These are phyloP conservation scores for Primulina tabacum DNA, from an alignment of 257 asterid species.

Conservation along the genomic window DNA sequence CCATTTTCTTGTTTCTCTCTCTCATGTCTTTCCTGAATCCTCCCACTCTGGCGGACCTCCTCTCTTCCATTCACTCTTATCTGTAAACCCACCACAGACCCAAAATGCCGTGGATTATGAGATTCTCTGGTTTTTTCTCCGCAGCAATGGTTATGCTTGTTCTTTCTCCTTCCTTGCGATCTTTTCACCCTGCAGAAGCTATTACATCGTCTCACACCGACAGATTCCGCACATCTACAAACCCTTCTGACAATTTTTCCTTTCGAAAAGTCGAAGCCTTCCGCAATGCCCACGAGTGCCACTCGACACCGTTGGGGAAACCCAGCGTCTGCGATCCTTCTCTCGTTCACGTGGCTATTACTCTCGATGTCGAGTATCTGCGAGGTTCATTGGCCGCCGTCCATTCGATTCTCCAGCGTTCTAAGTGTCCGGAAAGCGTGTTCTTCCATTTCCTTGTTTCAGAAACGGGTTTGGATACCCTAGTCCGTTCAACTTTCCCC, in stretches of 20 bases:
- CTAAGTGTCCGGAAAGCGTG: constrained; percentile 20
- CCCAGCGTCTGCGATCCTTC: constrained; percentile 15
- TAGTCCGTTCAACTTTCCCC: constrained; percentile 26
- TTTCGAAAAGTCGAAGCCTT: constrained; percentile 10
- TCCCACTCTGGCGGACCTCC: constrained; percentile 47
- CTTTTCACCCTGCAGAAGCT: constrained; percentile 16
- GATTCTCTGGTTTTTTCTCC: constrained; percentile 19
- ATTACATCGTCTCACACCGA: constrained; percentile 11
- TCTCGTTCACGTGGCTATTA: constrained; percentile 21
- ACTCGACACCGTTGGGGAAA: constrained; percentile 1
- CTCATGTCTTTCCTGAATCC: not conserved
- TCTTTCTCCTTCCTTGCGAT: constrained; percentile 13
- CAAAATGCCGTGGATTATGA: constrained; percentile 14
- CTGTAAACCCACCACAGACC: not conserved
- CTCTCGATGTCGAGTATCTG: constrained; percentile 21
- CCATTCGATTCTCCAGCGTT: constrained; percentile 24
- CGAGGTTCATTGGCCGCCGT: constrained; percentile 28
- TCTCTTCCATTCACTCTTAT: not conserved
- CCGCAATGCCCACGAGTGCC: constrained; percentile 24
- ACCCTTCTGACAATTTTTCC: not conserved
- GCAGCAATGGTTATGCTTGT: constrained; percentile 6
- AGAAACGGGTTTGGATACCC: constrained; percentile 17
- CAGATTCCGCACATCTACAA: not conserved
- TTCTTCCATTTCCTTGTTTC: constrained; percentile 26
- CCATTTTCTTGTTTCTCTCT: no score